A percentile compares a stretch with the other conserved stretches of the same genome.
Evolutionary conservation across 129 eudicot species (phyloP).

Genomic region (sunflower (Helianthus annuus)): HanXRQr2.0-SUNRISE NC_035447.2:4238193-4238692

Average conservation of each 20-base stretch:
- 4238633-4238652: no score
- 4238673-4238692: no score
- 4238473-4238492: conserved; percentile 61
- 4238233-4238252: no score
- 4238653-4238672: no score
- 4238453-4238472: conserved; percentile 73
- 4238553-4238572: no score
- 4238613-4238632: no score
- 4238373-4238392: conserved; percentile 60
- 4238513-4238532: neutral
- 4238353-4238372: conserved; percentile 61
- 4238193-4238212: no score
- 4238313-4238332: conserved; percentile 64
- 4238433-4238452: conserved; percentile 82
- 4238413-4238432: conserved; percentile 55
- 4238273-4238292: conserved; percentile 43
- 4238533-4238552: neutral
- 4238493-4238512: conserved; percentile 43
- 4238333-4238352: conserved; percentile 61
- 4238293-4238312: conserved; percentile 65
- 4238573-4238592: no score
- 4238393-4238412: conserved; percentile 51
- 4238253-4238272: neutral
- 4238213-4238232: no score
- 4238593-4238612: no score